Evolutionary conservation across 192 early-diverging fungal genomes (phyloP), one percentile per base, ranked within the genome.

Genomic region (Chytriomyces sp.): DNA sequence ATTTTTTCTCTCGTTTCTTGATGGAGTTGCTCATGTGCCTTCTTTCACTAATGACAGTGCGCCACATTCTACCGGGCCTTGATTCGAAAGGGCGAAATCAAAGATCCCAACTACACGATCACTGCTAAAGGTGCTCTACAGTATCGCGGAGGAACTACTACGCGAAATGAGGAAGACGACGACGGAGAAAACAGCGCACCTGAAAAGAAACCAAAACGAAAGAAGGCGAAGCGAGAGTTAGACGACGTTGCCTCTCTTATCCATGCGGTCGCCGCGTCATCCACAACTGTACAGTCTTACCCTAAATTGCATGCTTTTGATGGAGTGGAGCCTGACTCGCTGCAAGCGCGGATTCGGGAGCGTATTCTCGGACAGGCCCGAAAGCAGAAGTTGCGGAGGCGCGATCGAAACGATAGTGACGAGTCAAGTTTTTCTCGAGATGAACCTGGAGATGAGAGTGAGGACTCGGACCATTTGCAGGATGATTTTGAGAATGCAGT

Each of bases 11-110:
- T 22, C 0, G 33, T 17, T 30, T 58, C 19, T 30, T 0, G 0
- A 0, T 31, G 4, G 22, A n/a, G 3, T 28, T 37, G 52, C 17
- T 14, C 69, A 0, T 10, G 0, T 0, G 4, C 22, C 10, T 14
- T 14, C 54, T 6, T 34, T 5, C 38, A 26, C 10, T 19, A 28
- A 53, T 7, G 39, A 7, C 61, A 93, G 90, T 98, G 96, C 77
- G 95, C 96, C 30, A 98, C 96, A 82, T 98, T 95, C 80, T 98
- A 98, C 79, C 89, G 96, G 33, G 80, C 91, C 49, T 82, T 98
- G 53, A 86, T 98, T 17, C 93, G 95, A 77, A 92, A 91, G 49
- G 89, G 91, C 22, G 89, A 96, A 69, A 88, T 96, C 53, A 79
- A 88, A 66, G 96, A 98, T 77, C 89, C 91, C 2, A 98, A 98